Evolutionary conservation across 2,329 filamentous ascomycete species (phyloP).

Genomic region (Chalaropsis ovoidea): DNA sequence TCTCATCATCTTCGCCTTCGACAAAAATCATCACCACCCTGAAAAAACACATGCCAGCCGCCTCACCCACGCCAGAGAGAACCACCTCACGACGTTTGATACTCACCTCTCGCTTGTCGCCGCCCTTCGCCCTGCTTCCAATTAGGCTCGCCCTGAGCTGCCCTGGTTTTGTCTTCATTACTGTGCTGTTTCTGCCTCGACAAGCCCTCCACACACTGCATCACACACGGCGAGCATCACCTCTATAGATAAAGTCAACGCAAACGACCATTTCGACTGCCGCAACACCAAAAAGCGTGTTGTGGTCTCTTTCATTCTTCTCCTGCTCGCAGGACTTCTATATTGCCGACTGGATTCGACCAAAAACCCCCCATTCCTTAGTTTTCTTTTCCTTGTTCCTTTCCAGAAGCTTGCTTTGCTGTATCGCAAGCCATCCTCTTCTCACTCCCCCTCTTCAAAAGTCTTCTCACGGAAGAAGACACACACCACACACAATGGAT

Average conservation of each 20-base stretch:
- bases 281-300: neutral
- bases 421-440: neutral
- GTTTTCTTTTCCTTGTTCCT: slow-evolving; percentile 11
- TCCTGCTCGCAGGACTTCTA: neutral
- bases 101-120: neutral
- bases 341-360: slow-evolving; percentile 24
- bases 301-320: neutral
- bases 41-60: neutral
- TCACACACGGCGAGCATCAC: slow-evolving; percentile 1
- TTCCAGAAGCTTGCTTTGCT: neutral
- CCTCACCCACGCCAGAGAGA: neutral
- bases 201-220: neutral
- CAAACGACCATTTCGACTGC: neutral
- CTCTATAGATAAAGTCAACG: neutral
- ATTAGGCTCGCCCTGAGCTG: slow-evolving; percentile 7
- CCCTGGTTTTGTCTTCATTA: slow-evolving; percentile 19
- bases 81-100: slow-evolving; percentile 7
- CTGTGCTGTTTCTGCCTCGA: neutral
- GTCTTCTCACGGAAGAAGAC: slow-evolving; percentile 17
- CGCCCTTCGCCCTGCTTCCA: neutral
- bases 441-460: neutral
- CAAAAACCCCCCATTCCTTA: neutral
- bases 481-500: slow-evolving; percentile 18
- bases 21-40: neutral
- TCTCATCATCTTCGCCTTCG: slow-evolving; percentile 10